Conservation (phyloP, 805 yeast genomes). For the Hanseniaspora guilliermondii region DNA sequence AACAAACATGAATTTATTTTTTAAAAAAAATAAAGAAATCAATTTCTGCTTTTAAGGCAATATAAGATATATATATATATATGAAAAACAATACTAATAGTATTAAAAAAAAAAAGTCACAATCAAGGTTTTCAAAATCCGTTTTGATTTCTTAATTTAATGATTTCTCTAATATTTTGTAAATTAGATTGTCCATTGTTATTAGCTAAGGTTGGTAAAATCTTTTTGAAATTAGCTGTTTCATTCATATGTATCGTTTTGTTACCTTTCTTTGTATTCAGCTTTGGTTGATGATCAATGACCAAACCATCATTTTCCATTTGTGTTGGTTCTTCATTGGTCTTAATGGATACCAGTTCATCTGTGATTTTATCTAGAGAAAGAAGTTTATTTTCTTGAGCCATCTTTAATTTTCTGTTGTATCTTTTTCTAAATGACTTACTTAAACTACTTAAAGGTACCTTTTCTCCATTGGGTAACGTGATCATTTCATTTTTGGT, state of each 20-base stretch:
- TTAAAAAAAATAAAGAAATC: no score
- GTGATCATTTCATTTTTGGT: constrained; percentile 20
- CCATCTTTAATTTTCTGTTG: constrained; percentile 53
- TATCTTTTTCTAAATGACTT: constrained; percentile 34
- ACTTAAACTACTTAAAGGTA: constrained; percentile 2
- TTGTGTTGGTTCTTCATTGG: constrained; percentile 4
- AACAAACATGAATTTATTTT: no score
- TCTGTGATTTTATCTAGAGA: constrained; percentile 28
- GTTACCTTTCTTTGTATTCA: constrained; percentile 42
- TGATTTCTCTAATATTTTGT: constrained; percentile 50
- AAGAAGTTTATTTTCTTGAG: constrained; percentile 49
- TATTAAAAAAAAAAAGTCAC: not conserved
- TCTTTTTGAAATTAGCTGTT: constrained; percentile 43
- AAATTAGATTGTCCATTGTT: constrained; percentile 42
- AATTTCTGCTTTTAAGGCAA: no score
- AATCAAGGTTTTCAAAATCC: not conserved
- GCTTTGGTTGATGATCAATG: constrained; percentile 37
- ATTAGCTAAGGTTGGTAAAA: constrained; percentile 30
- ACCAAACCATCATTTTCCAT: not conserved
- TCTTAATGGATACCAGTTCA: constrained; percentile 8
- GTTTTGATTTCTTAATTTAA: constrained; percentile 27
- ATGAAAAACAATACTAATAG: no score
- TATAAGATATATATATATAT: no score
- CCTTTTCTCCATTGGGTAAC: constrained; percentile 14
- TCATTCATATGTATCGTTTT: constrained; percentile 47